Evolutionary conservation across 371 early-diverging fungal genomes (phyloP).

Genomic region (Synchytrium microbalum): DNA sequence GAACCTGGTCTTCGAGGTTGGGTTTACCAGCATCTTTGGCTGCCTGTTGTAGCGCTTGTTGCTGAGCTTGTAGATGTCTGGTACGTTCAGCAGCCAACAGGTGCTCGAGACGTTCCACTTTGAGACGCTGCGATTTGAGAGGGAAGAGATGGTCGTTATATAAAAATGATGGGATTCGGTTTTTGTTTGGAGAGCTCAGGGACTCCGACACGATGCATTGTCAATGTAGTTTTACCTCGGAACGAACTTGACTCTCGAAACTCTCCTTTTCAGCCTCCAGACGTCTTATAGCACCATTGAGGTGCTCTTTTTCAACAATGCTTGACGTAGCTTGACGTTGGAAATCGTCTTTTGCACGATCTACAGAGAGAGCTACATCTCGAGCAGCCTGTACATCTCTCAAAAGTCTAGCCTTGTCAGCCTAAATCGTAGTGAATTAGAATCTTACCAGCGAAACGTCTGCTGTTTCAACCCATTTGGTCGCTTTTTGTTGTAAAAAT

Average conservation of each 20-base stretch:
- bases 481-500: background rate
- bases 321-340: conserved; percentile 22
- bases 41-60: conserved; percentile 17
- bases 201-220: too few species aligned
- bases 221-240: conserved; percentile 32
- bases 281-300: conserved; percentile 16
- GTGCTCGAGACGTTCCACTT: conserved; percentile 31
- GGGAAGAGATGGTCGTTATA: background rate
- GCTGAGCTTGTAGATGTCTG: conserved; percentile 17
- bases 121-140: conserved; percentile 13
- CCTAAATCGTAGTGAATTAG: conserved; percentile 3
- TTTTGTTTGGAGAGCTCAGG: too few species aligned
- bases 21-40: conserved; percentile 12
- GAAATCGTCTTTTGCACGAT: conserved; percentile 29
- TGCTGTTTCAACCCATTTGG: background rate
- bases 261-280: conserved; percentile 25
- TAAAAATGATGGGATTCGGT: too few species aligned
- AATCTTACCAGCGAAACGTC: background rate
- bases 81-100: conserved; percentile 31
- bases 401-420: conserved; percentile 30
- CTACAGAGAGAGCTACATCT: conserved; percentile 32
- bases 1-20: conserved; percentile 10
- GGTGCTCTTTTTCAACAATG: conserved; percentile 30
- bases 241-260: conserved; percentile 19
- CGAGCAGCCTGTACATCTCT: conserved; percentile 35